phyloP scores from a whole-genome alignment of 176 grass and related monocot genomes.

The Bothriochloa decipiens region DNA sequence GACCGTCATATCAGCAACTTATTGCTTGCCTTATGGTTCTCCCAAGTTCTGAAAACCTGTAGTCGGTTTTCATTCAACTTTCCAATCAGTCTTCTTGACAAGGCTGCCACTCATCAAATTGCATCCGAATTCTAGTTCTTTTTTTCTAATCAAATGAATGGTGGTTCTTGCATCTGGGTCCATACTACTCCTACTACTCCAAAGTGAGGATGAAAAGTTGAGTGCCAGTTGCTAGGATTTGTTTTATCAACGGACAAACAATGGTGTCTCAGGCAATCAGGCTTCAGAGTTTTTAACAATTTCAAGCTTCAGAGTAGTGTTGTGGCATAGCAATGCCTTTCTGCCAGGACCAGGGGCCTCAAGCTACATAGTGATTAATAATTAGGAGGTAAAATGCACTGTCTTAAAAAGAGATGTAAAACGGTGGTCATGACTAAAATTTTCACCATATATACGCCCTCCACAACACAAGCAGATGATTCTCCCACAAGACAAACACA shows the following conservation, averaged over 20 bases:
- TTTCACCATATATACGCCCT: no score
- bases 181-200: background rate
- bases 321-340: background rate
- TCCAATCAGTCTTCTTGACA: background rate
- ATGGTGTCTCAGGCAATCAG: background rate
- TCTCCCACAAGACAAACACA: no score
- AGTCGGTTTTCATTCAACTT: background rate
- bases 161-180: background rate
- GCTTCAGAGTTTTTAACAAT: no score
- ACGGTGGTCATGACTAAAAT: no score
- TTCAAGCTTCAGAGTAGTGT: background rate
- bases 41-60: constrained; percentile 6
- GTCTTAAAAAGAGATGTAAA: no score
- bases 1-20: constrained; percentile 9
- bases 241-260: background rate
- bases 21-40: background rate
- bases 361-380: no score
- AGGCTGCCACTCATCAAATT: background rate
- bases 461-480: no score
- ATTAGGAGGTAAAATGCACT: no score
- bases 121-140: background rate
- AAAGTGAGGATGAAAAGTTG: background rate
- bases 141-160: background rate
- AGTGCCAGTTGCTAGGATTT: background rate
- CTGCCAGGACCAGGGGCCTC: background rate